Conservation (phyloP, 768 basidiomycete species). For the Mycena galericulata region DNA sequence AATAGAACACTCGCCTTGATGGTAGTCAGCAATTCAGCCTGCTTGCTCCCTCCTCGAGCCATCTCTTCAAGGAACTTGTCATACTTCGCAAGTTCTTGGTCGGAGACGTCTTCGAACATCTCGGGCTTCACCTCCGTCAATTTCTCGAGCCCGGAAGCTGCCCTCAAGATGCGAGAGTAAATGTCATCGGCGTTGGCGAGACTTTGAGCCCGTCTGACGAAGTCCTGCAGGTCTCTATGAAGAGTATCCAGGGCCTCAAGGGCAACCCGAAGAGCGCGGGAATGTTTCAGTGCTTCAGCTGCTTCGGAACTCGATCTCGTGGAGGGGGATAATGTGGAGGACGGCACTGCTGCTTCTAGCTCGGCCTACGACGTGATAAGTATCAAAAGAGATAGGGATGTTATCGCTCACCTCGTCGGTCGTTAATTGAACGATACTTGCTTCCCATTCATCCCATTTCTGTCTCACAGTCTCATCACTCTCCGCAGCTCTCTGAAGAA, state of each 20-base stretch:
- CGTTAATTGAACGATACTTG: constrained; percentile 75
- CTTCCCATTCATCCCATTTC: constrained; percentile 94
- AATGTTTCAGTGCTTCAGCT: constrained; percentile 68
- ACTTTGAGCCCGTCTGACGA: constrained; percentile 73
- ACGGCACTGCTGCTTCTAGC: constrained; percentile 76
- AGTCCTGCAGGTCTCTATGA: constrained; percentile 66
- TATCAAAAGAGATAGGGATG: not conserved
- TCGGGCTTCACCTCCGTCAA: constrained; percentile 81
- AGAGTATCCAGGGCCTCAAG: constrained; percentile 87
- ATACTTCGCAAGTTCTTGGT: constrained; percentile 85
- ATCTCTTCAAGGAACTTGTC: constrained; percentile 78
- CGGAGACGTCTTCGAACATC: constrained; percentile 89
- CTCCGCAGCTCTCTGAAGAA: constrained; percentile 75
- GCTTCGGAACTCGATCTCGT: constrained; percentile 51
- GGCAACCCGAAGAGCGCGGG: constrained; percentile 75
- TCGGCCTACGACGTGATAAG: constrained; percentile 59
- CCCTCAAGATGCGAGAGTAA: constrained; percentile 70
- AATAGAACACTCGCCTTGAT: constrained; percentile 67
- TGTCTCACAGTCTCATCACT: constrained; percentile 82
- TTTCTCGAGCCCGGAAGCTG: constrained; percentile 73
- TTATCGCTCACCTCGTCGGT: constrained; percentile 68
- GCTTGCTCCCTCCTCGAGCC: constrained; percentile 66
- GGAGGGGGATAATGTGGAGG: constrained; percentile 59
- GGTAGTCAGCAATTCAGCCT: constrained; percentile 71
- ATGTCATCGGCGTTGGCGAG: constrained; percentile 81